These are phyloP conservation scores for Prunus fruticosa DNA, from an alignment of 306 rosid species.

Conservation along the genomic window DNA sequence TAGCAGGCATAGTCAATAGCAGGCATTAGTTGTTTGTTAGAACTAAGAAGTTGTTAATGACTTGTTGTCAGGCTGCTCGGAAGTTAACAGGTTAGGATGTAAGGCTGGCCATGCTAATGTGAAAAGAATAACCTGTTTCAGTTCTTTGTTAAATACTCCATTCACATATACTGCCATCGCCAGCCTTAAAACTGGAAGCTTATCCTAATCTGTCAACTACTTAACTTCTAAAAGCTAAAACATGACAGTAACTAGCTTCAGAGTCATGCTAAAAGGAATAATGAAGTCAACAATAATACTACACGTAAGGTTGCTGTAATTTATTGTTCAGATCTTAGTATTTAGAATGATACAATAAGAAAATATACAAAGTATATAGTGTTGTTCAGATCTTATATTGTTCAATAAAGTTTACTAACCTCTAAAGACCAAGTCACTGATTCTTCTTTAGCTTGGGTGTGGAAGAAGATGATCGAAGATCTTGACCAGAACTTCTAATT, in stretches of 20 bases:
- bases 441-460: slow-evolving; percentile 57
- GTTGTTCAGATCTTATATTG: too few relatives aligned
- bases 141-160: not conserved
- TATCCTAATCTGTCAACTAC: not conserved
- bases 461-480: slow-evolving; percentile 40
- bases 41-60: not conserved
- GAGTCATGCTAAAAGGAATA: not conserved
- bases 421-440: slow-evolving; percentile 33
- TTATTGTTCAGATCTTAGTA: not conserved
- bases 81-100: not conserved
- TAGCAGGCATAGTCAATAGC: not conserved
- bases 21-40: not conserved
- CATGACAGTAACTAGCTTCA: not conserved
- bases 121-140: not conserved
- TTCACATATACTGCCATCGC: not conserved
- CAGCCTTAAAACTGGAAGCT: not conserved
- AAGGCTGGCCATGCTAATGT: not conserved
- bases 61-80: not conserved
- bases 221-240: not conserved
- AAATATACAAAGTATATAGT: too few relatives aligned
- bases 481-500: slow-evolving; percentile 44
- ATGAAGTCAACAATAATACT: not conserved
- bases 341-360: not conserved
- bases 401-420: not conserved
- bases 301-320: not conserved